Base-by-base conservation (phyloP, 257 asterid genomes). In the Eustoma russellianum region DNA sequence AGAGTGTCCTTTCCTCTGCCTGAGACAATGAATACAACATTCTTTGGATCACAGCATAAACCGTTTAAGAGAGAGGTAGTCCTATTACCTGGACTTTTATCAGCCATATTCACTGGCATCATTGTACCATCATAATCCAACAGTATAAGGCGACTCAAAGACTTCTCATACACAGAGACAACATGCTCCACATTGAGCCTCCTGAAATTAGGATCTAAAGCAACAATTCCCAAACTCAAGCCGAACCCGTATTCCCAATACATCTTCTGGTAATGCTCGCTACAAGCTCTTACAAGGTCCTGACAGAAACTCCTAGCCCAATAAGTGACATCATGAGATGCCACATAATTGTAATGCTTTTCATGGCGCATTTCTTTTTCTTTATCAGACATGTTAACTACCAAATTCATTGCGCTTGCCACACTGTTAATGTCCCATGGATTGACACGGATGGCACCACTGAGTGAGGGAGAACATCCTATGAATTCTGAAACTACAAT, bases 221-320 rank as follows among this genome's bases (percentile, higher is more conserved):
- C 93, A 9, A 88, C 88, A 8, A 88, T 88, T 35, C 88, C 56
- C n/a, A 80, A 82, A 0, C 72, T 64, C 68, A 88, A 56, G 6
- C 90, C 94, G 11, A 88, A 81, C 4, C 96, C 96, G 10, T 82
- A 79, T 2, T 94, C 96, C 96, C 94, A 88, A 64, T 86, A 84
- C 67, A 93, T 78, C 79, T 84, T 84, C 40, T 46, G 30, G 50
- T 65, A 72, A 73, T 88, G 93, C 60, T 82, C 94, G 6, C 57
- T 66, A 53, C 94, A 82, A 34, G 96, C 89, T 41, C 94, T 67
- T 57, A 69, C 75, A 5, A 88, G 82, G 59, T 88, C 96, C 62
- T 72, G 93, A 64, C 73, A 65, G 47, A 84, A 88, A 57, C 96
- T 88, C 66, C 63, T 64, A 3, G 96, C 83, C 96, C 96, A 88